Percentiles rank a stretch among this genome's conserved stretches.
These are phyloP conservation scores for Penicillium samsonianum DNA, from an alignment of 495 filamentous ascomycete genomes.

Conservation along the genomic window DNA sequence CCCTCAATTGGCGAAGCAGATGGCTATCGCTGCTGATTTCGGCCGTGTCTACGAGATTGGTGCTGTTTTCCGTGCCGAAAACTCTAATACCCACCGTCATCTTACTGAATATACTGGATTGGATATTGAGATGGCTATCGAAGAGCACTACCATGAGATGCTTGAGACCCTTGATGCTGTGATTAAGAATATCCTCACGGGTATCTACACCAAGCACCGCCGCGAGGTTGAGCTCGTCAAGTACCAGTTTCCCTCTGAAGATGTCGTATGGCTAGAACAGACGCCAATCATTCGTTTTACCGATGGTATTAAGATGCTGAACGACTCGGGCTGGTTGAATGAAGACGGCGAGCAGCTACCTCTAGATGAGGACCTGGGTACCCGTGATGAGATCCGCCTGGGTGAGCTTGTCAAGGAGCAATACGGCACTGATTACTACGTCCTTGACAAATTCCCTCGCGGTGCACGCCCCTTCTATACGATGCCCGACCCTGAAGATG, in stretches of 20 bases:
- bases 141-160: constrained; percentile 86
- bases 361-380: constrained; percentile 75
- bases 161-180: constrained; percentile 71
- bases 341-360: constrained; percentile 71
- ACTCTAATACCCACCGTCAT: constrained; percentile 90
- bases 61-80: constrained; percentile 90
- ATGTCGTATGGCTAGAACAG: constrained; percentile 75
- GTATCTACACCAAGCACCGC: constrained; percentile 62
- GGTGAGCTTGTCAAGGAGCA: constrained; percentile 82
- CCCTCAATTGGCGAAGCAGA: constrained; percentile 93
- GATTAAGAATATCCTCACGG: constrained; percentile 80
- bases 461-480: constrained; percentile 89
- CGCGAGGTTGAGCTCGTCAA: constrained; percentile 71
- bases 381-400: constrained; percentile 83
- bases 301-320: constrained; percentile 77
- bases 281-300: constrained; percentile 80
- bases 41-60: constrained; percentile 87
- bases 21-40: constrained; percentile 86
- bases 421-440: constrained; percentile 87
- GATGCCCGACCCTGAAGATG: constrained; percentile 80
- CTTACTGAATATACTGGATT: constrained; percentile 96
- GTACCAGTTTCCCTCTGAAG: constrained; percentile 64
- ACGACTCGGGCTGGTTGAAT: constrained; percentile 74
- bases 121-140: constrained; percentile 95
- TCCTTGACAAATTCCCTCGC: constrained; percentile 89